Evolutionary conservation across 768 basidiomycete genomes (phyloP).

Genomic region (Leccinum disarticulatum): DNA sequence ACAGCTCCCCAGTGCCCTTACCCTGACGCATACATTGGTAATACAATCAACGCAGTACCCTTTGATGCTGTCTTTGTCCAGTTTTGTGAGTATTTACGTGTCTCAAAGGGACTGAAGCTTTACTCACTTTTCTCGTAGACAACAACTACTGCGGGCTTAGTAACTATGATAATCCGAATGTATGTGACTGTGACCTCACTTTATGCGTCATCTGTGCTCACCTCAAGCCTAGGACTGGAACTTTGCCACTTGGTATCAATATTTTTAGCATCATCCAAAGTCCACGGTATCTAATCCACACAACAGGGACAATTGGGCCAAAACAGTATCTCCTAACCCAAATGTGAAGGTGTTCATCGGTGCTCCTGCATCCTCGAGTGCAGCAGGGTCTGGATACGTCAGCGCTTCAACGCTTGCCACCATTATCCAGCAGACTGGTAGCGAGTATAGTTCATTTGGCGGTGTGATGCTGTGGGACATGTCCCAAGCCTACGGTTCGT

Average conservation of each 20-base stretch:
- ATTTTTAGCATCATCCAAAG: not conserved
- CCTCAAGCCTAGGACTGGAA: slow-evolving; percentile 44
- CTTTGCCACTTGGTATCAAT: slow-evolving; percentile 40
- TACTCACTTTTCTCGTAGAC: slow-evolving; percentile 30
- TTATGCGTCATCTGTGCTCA: not conserved
- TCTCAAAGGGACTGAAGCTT: not conserved
- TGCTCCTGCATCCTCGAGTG: slow-evolving; percentile 43
- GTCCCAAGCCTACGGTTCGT: slow-evolving; percentile 45
- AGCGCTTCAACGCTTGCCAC: slow-evolving; percentile 32
- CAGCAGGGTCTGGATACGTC: slow-evolving; percentile 49
- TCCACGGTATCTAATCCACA: not conserved
- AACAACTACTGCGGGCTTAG: slow-evolving; percentile 48
- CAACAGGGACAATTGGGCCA: slow-evolving; percentile 51
- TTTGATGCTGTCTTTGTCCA: slow-evolving; percentile 56
- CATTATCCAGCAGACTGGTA: slow-evolving; percentile 36
- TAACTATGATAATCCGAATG: slow-evolving; percentile 46
- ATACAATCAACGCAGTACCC: slow-evolving; percentile 39
- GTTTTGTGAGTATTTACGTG: slow-evolving; percentile 35
- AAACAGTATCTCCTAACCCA: slow-evolving; percentile 41
- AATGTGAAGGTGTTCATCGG: slow-evolving; percentile 52
- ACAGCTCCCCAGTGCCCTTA: slow-evolving; percentile 46
- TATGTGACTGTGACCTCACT: slow-evolving; percentile 11
- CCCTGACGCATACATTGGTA: slow-evolving; percentile 47
- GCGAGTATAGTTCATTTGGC: slow-evolving; percentile 44
- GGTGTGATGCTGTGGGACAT: slow-evolving; percentile 48